Percentiles rank a stretch among this genome's conserved stretches.
These are phyloP conservation scores for Fistulifera solaris DNA, from an alignment of 108 stramenopile species.

Conservation along the genomic window DNA sequence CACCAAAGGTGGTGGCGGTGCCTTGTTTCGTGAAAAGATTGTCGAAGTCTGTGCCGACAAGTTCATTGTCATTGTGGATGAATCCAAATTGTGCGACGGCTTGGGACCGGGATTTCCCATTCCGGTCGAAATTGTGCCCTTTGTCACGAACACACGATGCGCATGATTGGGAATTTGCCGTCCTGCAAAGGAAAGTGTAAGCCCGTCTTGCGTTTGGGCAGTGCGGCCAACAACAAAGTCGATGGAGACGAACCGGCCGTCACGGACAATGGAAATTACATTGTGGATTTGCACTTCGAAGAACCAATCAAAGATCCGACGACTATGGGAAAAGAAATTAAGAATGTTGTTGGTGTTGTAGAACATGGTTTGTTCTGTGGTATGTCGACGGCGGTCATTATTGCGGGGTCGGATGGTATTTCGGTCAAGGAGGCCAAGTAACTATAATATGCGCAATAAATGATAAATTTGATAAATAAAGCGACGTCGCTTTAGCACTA, in stretches of 20 bases:
- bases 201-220: constrained; percentile 86
- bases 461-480: not conserved
- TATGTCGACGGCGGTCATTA: constrained; percentile 95
- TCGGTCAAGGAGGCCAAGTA: constrained; percentile 62
- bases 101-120: constrained; percentile 91
- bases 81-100: constrained; percentile 91
- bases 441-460: not conserved
- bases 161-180: constrained; percentile 76
- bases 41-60: constrained; percentile 82
- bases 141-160: constrained; percentile 94
- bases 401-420: constrained; percentile 93
- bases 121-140: constrained; percentile 94
- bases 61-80: constrained; percentile 90
- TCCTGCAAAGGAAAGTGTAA: constrained; percentile 75
- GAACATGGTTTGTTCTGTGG: constrained; percentile 97
- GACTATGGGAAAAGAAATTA: constrained; percentile 76
- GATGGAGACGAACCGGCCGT: constrained; percentile 96
- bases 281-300: constrained; percentile 95
- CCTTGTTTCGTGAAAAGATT: constrained; percentile 95
- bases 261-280: constrained; percentile 98
- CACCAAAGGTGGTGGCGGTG: constrained; percentile 97
- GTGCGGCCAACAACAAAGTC: constrained; percentile 56
- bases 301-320: constrained; percentile 85
- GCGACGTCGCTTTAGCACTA: too few species aligned
- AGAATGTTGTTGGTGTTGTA: constrained; percentile 93